Evolutionary conservation across 2,329 filamentous ascomycete species (phyloP), one percentile per base, ranked within the genome.

Genomic region (Aspergillus pseudotamarii): DNA sequence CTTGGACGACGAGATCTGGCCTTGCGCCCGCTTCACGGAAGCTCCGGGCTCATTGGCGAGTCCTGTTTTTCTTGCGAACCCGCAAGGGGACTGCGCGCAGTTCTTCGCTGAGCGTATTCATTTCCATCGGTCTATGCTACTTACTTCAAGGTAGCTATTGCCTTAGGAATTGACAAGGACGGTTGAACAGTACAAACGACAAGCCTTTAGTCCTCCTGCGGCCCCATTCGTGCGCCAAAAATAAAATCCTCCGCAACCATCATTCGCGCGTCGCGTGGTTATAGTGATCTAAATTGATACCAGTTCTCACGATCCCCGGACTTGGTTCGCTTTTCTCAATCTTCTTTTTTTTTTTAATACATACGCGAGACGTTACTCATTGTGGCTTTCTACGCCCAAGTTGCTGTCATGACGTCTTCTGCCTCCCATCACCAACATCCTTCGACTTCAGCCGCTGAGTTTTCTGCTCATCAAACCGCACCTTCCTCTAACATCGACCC

Each of bases 401-500:
- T 38, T 45, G 50, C 36, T 46, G 55, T 48, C 59, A 77, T 77
- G 74, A 69, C 73, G 34, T 75, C 74, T 46, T 66, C 71, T 8
- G 60, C 69, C 11, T 65, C 74, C 19, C 74, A 70, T 36, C 71
- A 72, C 54, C 73, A 78, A 64, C 71, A 75, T 38, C 68, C 71
- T 19, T 58, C 70, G 10, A 69, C 70, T 26, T 73, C 75, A 14
- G 65, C 71, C 8, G 62, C 67, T 50, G 74, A 77, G 14, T 71
- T 75, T 41, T 56, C 74, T 2, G 38, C 67, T 14, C 72, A 70
- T 43, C 68, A 71, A 57, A 58, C 65, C 14, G 57, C 75, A 1
- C 67, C 72, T 56, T 59, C 71, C 30, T 67, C 72, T 11, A 72
- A 73, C 21, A 63, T 76, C 14, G 76, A 79, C 36, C 68, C 75